Base-by-base conservation (phyloP, 1,284 basidiomycete species). In the Ceratobasidium sp. region DNA sequence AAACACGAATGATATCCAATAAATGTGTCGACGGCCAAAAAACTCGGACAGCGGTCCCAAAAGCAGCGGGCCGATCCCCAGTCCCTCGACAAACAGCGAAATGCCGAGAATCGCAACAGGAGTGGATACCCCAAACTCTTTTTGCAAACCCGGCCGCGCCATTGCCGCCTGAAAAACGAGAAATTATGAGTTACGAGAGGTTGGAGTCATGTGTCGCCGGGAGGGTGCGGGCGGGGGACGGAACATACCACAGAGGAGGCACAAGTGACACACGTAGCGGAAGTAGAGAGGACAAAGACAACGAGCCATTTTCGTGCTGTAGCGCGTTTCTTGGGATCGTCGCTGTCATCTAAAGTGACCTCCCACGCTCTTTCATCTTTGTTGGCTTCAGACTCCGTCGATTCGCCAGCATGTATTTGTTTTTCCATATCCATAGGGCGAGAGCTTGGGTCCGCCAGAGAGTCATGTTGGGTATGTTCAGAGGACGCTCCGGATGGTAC, bases 231-330 rank as follows among this genome's bases (percentile, higher is more conserved):
- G n/a, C n/a, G n/a, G 48, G 41, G 36, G 36, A 27, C 36, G 60
- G 41, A 47, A 83, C 88, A 74, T 75, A 90, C 90, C 83, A 93
- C 87, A 3, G 90, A 91, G 0, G 91, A 93, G 22, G 89, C 87
- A 80, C 89, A 92, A 0, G 93, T 90, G 14, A 89, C 90, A 78
- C 91, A 91, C 1, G 89, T 82, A 1, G 89, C 86, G 1, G 87
- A 86, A 0, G 82, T 81, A 64, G 86, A 86, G 75, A 91, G 89
- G 4, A 87, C 83, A 11, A 87, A 75, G 1, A 91, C 86, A 8
- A 85, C 82, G n/a, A 88, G 73, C 90, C 90, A 92, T 80, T 90
- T 89, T 77, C 83, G 84, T 64, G 83, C 76, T 0, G 80, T 67
- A n/a, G 87, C 79, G 57, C 88, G 79, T 41, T 83, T 80, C 76